A percentile compares a stretch with the other conserved stretches of the same genome.
phyloP scores from a whole-genome alignment of 371 early-diverging fungal species.

The Zopfochytrium polystomum region DNA sequence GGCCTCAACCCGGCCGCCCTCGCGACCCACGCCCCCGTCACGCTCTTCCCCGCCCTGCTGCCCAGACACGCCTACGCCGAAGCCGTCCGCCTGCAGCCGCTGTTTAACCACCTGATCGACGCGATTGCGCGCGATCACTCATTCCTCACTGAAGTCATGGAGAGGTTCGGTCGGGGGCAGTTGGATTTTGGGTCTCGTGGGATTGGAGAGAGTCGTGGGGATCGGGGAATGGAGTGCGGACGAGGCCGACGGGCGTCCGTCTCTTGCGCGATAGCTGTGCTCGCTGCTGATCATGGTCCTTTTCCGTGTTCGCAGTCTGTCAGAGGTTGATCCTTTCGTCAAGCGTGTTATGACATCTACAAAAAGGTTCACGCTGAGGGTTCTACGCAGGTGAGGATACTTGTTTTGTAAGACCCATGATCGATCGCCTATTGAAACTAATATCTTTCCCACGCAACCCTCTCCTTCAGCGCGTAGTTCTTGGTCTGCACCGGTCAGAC shows the following conservation, averaged over 20 bases:
- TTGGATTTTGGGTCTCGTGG: conserved; percentile 37
- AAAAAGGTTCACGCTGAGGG: conserved; percentile 58
- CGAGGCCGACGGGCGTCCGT: no score
- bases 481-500: conserved; percentile 91
- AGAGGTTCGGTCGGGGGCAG: conserved; percentile 41
- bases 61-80: conserved; percentile 71
- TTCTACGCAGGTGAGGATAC: conserved; percentile 55
- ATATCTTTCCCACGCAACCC: neutral
- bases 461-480: conserved; percentile 54
- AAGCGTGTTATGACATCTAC: conserved; percentile 75
- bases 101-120: conserved; percentile 81
- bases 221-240: no score
- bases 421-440: neutral
- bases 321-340: conserved; percentile 81
- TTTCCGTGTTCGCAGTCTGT: conserved; percentile 54
- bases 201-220: no score
- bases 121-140: conserved; percentile 69
- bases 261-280: no score
- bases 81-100: conserved; percentile 73
- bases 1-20: conserved; percentile 35
- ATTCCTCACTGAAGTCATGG: conserved; percentile 71
- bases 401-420: neutral
- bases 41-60: conserved; percentile 86
- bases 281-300: conserved; percentile 2
- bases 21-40: conserved; percentile 77